Evolutionary conservation across 176 grass and related monocot species (phyloP), one percentile per base, ranked within the genome.

Genomic region (Juncus inflexus): DNA sequence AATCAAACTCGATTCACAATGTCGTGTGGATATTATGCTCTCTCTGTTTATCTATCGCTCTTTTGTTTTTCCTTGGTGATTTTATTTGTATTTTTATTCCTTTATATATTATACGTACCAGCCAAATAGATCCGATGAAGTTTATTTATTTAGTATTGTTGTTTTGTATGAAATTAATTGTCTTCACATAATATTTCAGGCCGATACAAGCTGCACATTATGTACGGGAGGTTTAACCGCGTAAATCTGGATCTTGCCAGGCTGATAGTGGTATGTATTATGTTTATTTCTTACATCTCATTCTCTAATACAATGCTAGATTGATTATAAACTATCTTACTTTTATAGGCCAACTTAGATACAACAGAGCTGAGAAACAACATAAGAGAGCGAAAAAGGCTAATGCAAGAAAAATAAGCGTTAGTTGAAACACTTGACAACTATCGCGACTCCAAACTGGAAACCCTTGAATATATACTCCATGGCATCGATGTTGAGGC

Each of bases 341-440:
- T 19, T 6, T 1, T 2, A 76, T 42, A 88, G 90, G 64, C 58
- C 65, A 87, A 81, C 63, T 76, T 74, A 63, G 94, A 99, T 62
- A 80, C 79, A 1, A 70, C 78, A 12, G 86, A 86, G 64, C 58
- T 89, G 53, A 92, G 89, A 60, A 79, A 78, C 45, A 86, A 84
- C 74, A 92, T 87, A 12, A 79, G 91, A 2, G 83, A 97, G 75
- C 91, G 82, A 1, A 92, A 91, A 68, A 74, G 74, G 70, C 79
- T 77, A 76, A 9, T 70, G 55, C 74, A 82, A 2, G 85, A 80
- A 43, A 97, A 89, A 79, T 87, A 92, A 43, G 65, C 16, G 36
- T 82, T 89, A 56, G 88, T 99, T 61, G 82, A 99, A 83, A 82
- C 90, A 63, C 82, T 87, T 51, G 91, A 89, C 78, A 62, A 12